Evolutionary conservation across 2,329 filamentous ascomycete genomes (phyloP), one percentile per base, ranked within the genome.

Genomic region (Clonostachys solani): DNA sequence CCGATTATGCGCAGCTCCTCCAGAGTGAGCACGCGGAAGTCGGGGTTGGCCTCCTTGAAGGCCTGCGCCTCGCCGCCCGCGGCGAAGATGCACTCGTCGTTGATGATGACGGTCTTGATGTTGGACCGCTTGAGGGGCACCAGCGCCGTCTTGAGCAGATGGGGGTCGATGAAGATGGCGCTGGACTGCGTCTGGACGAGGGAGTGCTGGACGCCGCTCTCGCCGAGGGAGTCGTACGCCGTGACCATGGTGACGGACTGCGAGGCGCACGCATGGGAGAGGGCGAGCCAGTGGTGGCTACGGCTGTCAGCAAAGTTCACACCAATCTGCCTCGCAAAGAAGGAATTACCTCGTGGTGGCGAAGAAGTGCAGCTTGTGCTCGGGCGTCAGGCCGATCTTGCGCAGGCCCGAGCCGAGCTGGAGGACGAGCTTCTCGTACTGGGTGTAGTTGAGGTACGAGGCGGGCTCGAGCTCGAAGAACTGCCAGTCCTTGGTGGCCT

Each of bases 221-320:
- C 81, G 46, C 92, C 92, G 42, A 96, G 84, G 33, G 91, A 95
- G 66, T 96, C 92, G 68, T 96, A 96, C 44, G 92, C 91, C 42
- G 92, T 97, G 44, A 96, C 92, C 55, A 96, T 92, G 49, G 89
- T 83, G 64, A 96, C 83, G 41, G 89, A 92, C 68, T 97, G 92
- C 15, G 91, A 92, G 17, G 84, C 72, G 81, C 86, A 74, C 41
- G 70, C 79, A 64, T 95, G 89, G 42, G 92, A 87, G 58, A 88
- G 82, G 47, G 85, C 82, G 53, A 96, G 78, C 92, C 92, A 97
- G 69, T 89, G 81, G 45, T 83, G 78, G 65, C 87, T 90, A 47
- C 17, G 13, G 44, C 45, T 38, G 48, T 29, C 9, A 29, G 23
- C 23, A 29, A 4, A 19, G 18, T 19, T 23, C 23, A 23, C 8